Base-by-base conservation (phyloP, 2,329 filamentous ascomycete species). In the Exophiala spinifera region DNA sequence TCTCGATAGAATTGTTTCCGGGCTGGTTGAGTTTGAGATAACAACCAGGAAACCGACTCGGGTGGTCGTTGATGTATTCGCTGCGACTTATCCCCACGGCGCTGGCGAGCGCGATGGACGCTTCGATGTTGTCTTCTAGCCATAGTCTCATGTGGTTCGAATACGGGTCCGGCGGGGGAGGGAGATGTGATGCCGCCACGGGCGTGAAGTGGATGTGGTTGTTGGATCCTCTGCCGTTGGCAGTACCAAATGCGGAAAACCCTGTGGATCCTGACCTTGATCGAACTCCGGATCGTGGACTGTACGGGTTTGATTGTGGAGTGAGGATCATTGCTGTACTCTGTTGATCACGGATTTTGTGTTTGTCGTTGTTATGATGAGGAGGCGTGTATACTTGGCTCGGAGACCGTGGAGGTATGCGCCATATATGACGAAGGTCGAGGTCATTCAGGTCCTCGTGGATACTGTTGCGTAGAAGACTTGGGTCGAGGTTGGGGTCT, bases 41-140 rank as follows among this genome's bases (percentile, higher is more conserved):
- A 50, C 58, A 61, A 10, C 40, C 42, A 2, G 59, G 54, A 34
- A 62, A 59, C 11, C 43, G 46, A 10, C 55, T 59, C 19, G 57
- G 60, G 55, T 61, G 57, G 55, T 62, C 60, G 39, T 61, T 59
- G 43, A 62, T 31, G 40, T 62, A 62, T 17, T 53, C 49, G 11
- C 45, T 46, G 23, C 60, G 58, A 2, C 42, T 42, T 25, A 62
- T 62, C 13, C 50, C 46, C 21, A 62, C 43, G 13, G 39, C 31
- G 5, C 47, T n/a, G 44, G 31, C 60, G n/a, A 62, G 47, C 20
- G 53, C 43, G 11, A 62, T 20, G 33, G 53, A 48, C n/a, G 60
- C 60, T 40, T 55, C 51, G 23, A 62, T 43, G 20, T 50, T 55
- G 36, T 31, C 49, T 40, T 56, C 53, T 1, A 28, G 28, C 14